Base-by-base conservation (phyloP, 768 basidiomycete species). In the Phlegmacium glaucopus region DNA sequence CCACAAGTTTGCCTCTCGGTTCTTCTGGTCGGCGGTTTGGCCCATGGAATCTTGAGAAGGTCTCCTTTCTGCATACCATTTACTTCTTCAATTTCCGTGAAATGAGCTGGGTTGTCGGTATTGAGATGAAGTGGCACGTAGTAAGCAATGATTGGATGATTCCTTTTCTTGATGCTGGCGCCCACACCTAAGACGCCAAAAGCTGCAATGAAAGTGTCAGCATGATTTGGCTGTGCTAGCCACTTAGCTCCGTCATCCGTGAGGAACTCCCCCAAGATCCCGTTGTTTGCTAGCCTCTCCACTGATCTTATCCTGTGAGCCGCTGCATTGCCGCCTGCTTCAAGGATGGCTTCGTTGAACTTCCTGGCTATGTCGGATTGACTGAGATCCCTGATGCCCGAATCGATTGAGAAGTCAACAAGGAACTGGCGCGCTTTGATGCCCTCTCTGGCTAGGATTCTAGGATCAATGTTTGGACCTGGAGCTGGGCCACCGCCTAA, bases 341-440 rank as follows among this genome's bases (percentile, higher is more conserved):
- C 9, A 79, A 85, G 48, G 84, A 64, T 22, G 22, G 22, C 22
- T 5, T 22, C 22, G 5, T 22, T 22, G 22, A 22, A 22, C 22
- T 22, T 22, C 5, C 5, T 22, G 22, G 5, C 3, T 2, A 22
- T 22, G 5, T 22, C 22, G 5, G 5, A 5, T 22, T 22, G 22
- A 5, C 22, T 22, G 22, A 22, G 22, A 3, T 22, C 22, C 5
- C 22, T 22, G 22, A 5, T 22, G 3, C 22, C 22, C 22, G 5
- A 22, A 3, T 22, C 22, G 22, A 22, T 5, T 22, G 22, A 5
- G 5, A 2, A 2, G 22, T 22, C 22, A 22, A 22, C 3, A 2
- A 22, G 22, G 22, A 22, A 3, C 5, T 22, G 22, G 3, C 22
- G 2, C 2, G 22, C 22, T 5, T 22, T 22, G 22, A 22, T 22